Percentiles rank a stretch among this genome's conserved stretches.
phyloP scores from a whole-genome alignment of 2,329 filamentous ascomycete genomes.

The Penicillium corylophilum region DNA sequence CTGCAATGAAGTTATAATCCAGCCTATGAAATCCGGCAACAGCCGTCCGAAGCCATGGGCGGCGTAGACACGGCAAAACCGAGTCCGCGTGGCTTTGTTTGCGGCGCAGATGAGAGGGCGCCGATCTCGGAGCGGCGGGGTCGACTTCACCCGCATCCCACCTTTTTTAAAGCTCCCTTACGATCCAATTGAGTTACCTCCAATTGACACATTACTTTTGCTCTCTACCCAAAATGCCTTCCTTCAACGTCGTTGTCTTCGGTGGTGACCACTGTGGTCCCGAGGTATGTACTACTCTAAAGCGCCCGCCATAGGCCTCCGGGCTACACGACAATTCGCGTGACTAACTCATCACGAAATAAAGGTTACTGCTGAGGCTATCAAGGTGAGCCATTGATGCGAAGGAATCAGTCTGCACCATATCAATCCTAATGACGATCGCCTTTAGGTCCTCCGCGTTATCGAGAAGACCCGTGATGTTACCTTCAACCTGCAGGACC shows the following conservation, averaged over 20 bases:
- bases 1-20: too few species aligned
- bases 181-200: slow-evolving; percentile 16
- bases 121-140: slow-evolving; percentile 29
- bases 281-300: slow-evolving; percentile 60
- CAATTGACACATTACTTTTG: slow-evolving; percentile 12
- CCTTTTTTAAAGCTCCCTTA: slow-evolving; percentile 22
- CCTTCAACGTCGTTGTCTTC: slow-evolving; percentile 77
- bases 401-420: background rate
- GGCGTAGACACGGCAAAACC: background rate
- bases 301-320: background rate
- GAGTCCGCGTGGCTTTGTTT: background rate
- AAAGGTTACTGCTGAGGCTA: slow-evolving; percentile 76
- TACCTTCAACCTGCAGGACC: slow-evolving; percentile 86
- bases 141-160: slow-evolving; percentile 24
- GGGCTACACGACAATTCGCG: slow-evolving; percentile 5
- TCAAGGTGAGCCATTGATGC: slow-evolving; percentile 64
- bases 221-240: slow-evolving; percentile 58
- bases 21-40: background rate
- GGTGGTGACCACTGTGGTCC: slow-evolving; percentile 82
- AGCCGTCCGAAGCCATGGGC: background rate
- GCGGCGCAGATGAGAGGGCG: slow-evolving; percentile 10
- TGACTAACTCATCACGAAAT: slow-evolving; percentile 5
- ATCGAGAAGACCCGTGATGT: slow-evolving; percentile 71
- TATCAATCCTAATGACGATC: slow-evolving; percentile 3
- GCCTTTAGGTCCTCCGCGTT: slow-evolving; percentile 68